phyloP scores from a whole-genome alignment of 306 rosid genomes.

The Cucumis sativus region Cucumber_9930_V3 NC_026657.2:2665001-2665500 shows the following conservation, averaged over 20 bases:
- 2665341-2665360: not conserved
- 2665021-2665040: not conserved
- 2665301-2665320: not conserved
- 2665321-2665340: not conserved
- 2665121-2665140: not conserved
- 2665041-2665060: not conserved
- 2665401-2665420: not conserved
- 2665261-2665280: not conserved
- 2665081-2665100: not conserved
- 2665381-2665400: not conserved
- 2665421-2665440: not conserved
- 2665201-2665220: not conserved
- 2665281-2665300: not conserved
- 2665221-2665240: not conserved
- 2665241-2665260: not conserved
- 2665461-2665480: not conserved
- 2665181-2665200: not conserved
- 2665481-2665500: too few relatives aligned
- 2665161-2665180: not conserved
- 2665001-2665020: not conserved
- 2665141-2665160: not conserved
- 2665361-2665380: not conserved
- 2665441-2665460: not conserved
- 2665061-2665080: not conserved
- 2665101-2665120: not conserved